A percentile compares a stretch with the other conserved stretches of the same genome.
Evolutionary conservation across 202 grass and related monocot genomes (phyloP).

Genomic region (Brachypodium distachyon): DNA sequence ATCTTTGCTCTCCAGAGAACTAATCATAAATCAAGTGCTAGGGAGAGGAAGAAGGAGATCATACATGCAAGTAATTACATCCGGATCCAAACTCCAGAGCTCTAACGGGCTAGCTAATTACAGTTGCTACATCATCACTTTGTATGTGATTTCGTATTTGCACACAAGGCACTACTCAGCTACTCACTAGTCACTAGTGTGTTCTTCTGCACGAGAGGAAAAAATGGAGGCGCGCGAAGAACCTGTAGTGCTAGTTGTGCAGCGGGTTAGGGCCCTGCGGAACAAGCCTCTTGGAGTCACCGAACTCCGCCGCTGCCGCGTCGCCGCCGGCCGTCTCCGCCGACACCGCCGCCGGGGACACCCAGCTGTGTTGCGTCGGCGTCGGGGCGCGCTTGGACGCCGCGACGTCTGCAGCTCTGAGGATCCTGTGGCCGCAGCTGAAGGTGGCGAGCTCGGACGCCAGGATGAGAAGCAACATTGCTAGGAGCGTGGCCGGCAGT

Average conservation of each 20-base stretch:
- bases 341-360: background rate
- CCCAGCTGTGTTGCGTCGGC: background rate
- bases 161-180: background rate
- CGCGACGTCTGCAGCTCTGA: conserved; percentile 16
- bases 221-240: conserved; percentile 4
- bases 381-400: background rate
- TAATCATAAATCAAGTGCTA: background rate
- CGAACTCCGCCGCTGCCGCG: background rate
- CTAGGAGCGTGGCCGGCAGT: conserved; percentile 23
- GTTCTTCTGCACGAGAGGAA: background rate
- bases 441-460: conserved; percentile 37
- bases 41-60: background rate
- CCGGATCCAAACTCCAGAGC: background rate
- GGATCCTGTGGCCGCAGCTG: conserved; percentile 36
- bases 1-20: background rate
- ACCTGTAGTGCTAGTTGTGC: conserved; percentile 63
- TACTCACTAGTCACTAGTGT: background rate
- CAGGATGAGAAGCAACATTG: conserved; percentile 33
- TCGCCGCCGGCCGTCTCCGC: background rate
- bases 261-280: conserved; percentile 77
- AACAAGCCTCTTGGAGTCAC: conserved; percentile 62
- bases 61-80: conserved; percentile 2
- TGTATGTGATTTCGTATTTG: conserved; percentile 1
- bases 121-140: conserved; percentile 19
- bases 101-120: conserved; percentile 35